phyloP scores from a whole-genome alignment of 176 grass and related monocot genomes.

The Oropetium thomaeum region DNA sequence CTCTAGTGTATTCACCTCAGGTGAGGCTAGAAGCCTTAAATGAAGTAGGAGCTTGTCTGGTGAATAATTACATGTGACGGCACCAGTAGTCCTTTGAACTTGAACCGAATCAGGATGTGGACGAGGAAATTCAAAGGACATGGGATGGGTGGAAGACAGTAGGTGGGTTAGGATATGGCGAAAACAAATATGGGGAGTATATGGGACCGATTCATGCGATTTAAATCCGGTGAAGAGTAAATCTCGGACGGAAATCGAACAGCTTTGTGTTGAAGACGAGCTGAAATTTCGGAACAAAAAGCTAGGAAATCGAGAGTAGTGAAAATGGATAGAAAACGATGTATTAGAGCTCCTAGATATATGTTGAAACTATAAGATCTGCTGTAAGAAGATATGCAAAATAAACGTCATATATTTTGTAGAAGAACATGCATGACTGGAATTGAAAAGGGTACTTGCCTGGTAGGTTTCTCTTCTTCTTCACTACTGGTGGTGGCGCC shows the following conservation, averaged over 20 bases:
- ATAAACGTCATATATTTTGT: not conserved
- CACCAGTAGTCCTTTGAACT: constrained; percentile 1
- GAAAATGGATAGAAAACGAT: not conserved
- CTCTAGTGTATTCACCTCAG: constrained; percentile 21
- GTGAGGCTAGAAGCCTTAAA: constrained; percentile 37
- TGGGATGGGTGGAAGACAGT: constrained; percentile 2
- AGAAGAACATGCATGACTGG: constrained; percentile 25
- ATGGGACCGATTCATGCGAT: constrained; percentile 34
- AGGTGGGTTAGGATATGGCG: constrained; percentile 17
- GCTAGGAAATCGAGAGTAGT: constrained; percentile 5
- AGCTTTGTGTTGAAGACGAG: not conserved
- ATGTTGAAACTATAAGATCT: not conserved
- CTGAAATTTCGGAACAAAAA: constrained; percentile 12
- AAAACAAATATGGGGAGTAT: no score
- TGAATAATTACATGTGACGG: constrained; percentile 26
- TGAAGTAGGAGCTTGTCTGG: constrained; percentile 16
- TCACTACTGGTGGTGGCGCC: constrained; percentile 41
- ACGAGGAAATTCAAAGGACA: constrained; percentile 25
- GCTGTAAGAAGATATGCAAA: not conserved
- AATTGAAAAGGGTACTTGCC: constrained; percentile 40
- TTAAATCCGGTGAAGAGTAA: constrained; percentile 14
- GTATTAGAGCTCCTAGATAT: not conserved
- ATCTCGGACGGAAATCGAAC: not conserved
- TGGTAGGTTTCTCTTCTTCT: constrained; percentile 96
- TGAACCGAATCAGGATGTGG: constrained; percentile 23